phyloP scores from a whole-genome alignment of 2,329 filamentous ascomycete species.

The Colletotrichum nymphaeae region DNA sequence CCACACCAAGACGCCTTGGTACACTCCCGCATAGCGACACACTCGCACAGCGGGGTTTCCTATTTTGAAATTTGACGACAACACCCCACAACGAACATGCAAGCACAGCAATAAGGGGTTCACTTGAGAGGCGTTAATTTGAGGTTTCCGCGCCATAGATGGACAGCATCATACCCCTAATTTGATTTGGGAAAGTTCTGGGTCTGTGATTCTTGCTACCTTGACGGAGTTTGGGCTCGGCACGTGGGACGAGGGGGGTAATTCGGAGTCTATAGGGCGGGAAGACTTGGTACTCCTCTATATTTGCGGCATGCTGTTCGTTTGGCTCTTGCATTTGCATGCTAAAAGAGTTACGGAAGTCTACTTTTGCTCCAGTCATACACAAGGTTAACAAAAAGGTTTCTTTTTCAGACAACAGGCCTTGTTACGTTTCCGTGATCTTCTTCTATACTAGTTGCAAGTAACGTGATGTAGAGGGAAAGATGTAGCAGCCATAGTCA shows the following conservation, averaged over 20 bases:
- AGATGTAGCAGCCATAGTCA: neutral
- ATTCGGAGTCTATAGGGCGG: slow-evolving; percentile 29
- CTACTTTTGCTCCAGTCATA: slow-evolving; percentile 11
- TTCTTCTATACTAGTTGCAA: neutral
- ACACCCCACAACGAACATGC: slow-evolving; percentile 27
- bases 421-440: neutral
- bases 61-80: slow-evolving; percentile 19
- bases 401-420: neutral
- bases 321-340: slow-evolving; percentile 9
- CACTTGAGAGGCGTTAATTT: slow-evolving; percentile 27
- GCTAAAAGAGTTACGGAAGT: neutral
- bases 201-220: slow-evolving; percentile 24
- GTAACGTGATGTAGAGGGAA: neutral
- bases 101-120: slow-evolving; percentile 32
- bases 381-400: slow-evolving; percentile 21
- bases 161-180: slow-evolving; percentile 35
- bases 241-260: slow-evolving; percentile 19
- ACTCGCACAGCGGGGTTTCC: neutral
- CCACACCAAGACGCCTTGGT: neutral
- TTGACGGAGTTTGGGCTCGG: slow-evolving; percentile 23
- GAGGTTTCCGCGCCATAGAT: slow-evolving; percentile 29
- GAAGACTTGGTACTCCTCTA: slow-evolving; percentile 11
- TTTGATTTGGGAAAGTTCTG: slow-evolving; percentile 30
- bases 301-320: slow-evolving; percentile 9
- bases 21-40: neutral